Conservation (phyloP, 83 land plant species). For the Larix sibirica region DNA sequence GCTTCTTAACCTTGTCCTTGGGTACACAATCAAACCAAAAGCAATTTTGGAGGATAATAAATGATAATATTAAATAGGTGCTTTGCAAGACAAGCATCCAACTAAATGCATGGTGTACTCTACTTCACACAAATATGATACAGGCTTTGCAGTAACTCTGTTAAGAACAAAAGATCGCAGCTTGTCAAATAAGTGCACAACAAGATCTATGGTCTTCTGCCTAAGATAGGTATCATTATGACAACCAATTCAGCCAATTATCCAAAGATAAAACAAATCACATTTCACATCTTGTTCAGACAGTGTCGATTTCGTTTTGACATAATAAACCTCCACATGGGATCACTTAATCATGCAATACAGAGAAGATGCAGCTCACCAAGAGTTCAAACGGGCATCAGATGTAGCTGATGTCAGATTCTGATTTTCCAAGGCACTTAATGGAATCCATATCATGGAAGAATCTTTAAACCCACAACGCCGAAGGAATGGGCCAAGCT, state of each 20-base stretch:
- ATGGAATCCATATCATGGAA: slow-evolving; percentile 72
- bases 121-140: background rate
- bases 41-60: background rate
- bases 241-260: background rate
- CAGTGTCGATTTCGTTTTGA: background rate
- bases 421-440: slow-evolving; percentile 87
- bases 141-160: background rate
- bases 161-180: background rate
- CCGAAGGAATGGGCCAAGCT: slow-evolving; percentile 70
- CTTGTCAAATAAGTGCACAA: too few relatives aligned
- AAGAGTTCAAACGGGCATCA: slow-evolving; percentile 57
- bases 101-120: background rate
- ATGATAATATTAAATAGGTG: background rate
- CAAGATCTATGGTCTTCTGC: too few relatives aligned
- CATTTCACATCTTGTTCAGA: background rate
- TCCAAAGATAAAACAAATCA: background rate
- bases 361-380: slow-evolving; percentile 27
- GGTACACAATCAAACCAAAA: background rate
- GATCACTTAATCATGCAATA: background rate
- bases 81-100: background rate
- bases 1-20: background rate
- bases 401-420: slow-evolving; percentile 69
- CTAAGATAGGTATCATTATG: too few relatives aligned
- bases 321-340: background rate
- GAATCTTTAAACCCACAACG: slow-evolving; percentile 87